Conservation (phyloP, 306 rosid genomes). For the Dryas octopetala region DNA sequence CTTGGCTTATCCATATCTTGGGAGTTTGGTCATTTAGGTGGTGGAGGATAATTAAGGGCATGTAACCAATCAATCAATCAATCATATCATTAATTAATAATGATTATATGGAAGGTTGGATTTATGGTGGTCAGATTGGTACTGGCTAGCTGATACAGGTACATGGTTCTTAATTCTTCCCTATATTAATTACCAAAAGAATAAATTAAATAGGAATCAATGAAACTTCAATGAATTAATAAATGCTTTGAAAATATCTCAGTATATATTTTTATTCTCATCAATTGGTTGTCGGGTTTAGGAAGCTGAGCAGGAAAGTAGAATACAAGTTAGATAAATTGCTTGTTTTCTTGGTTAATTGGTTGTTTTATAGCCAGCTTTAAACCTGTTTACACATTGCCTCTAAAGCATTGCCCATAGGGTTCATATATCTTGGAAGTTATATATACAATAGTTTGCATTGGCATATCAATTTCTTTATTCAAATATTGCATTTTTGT, state of each 20-base stretch:
- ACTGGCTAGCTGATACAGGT: constrained; percentile 1
- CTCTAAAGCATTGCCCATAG: too few relatives aligned
- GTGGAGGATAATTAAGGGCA: constrained; percentile 12
- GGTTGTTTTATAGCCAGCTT: too few relatives aligned
- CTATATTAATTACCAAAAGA: neutral
- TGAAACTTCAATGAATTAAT: neutral
- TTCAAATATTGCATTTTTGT: too few relatives aligned
- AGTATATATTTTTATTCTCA: neutral
- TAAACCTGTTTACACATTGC: too few relatives aligned
- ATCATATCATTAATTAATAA: neutral
- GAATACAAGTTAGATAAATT: neutral
- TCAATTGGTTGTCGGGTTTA: constrained; percentile 2
- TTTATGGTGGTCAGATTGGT: neutral
- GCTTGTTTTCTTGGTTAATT: too few relatives aligned
- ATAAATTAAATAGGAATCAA: neutral
- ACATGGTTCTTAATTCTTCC: constrained; percentile 8
- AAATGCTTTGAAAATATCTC: neutral
- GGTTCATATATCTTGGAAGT: too few relatives aligned
- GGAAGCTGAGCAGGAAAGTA: neutral
- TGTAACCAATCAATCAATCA: neutral
- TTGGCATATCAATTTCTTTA: too few relatives aligned
- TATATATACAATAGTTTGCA: too few relatives aligned
- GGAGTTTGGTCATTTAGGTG: constrained; percentile 12
- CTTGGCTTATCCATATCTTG: constrained; percentile 17
- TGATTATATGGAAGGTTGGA: constrained; percentile 5